Evolutionary conservation across 2,329 filamentous ascomycete genomes (phyloP), one percentile per base, ranked within the genome.

Genomic region (Sarocladium oryzae): DNA sequence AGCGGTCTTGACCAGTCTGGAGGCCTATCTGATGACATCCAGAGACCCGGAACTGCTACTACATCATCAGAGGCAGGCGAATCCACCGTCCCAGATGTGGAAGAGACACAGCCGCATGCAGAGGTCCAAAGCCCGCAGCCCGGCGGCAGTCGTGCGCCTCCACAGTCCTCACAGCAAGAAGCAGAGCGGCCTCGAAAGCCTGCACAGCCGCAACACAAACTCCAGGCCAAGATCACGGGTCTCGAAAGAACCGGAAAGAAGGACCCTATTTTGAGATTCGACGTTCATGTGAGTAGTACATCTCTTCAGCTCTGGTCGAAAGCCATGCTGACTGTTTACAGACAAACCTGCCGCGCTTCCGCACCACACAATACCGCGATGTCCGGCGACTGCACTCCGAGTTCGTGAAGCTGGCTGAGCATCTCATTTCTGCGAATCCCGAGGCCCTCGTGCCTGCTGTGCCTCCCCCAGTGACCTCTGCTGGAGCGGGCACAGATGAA

Each of bases 341-440:
- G 93, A 99, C 93, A 57, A 99, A 99, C 70, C 86, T 99, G n/a
- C 91, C 92, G 50, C 92, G 92, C 60, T 99, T 96, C 69, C 84
- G 93, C 61, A 99, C 93, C 1, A 99, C 93, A 4, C 93, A 99
- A 68, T 99, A 96, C 72, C 90, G 93, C 63, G 93, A 99, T 69
- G 90, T 99, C 58, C 88, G 93, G 60, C 88, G 93, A 54, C 86
- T 95, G 55, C 93, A 99, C 69, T 90, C 89, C 45, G 93, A 99
- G 66, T 99, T 99, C 62, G 79, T 89, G 57, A 99, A 97, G 70
- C 84, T 99, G n/a, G 89, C 88, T 52, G 88, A 96, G 53, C 93
- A 99, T 68, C 76, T 99, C 52, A 90, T 96, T 66, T 96, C 92
- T 21, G 91, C 92, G n/a, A 97, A 97, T 63, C 93, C 93, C 3